Conservation (phyloP, 768 basidiomycete genomes). For the Clathrus columnatus region DNA sequence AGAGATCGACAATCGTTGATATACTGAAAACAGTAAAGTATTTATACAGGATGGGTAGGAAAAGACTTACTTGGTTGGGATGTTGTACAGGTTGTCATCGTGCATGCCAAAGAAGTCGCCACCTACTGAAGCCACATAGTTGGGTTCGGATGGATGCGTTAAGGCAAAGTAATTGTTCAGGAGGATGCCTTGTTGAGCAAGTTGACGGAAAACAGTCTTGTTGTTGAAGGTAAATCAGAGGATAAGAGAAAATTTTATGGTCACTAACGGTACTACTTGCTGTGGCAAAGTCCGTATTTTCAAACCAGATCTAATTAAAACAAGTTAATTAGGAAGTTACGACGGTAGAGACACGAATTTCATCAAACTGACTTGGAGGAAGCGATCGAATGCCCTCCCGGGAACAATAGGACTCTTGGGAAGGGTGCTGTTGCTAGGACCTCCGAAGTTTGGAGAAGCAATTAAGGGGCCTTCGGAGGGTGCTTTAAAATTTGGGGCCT, state of each 20-base stretch:
- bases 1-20: slow-evolving; percentile 20
- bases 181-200: slow-evolving; percentile 18
- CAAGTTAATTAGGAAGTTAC: background rate
- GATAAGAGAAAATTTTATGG: background rate
- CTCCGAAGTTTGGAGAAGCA: slow-evolving; percentile 29
- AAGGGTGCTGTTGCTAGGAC: slow-evolving; percentile 35
- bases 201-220: slow-evolving; percentile 13
- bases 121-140: slow-evolving; percentile 15
- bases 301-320: slow-evolving; percentile 12
- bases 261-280: slow-evolving; percentile 8
- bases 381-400: slow-evolving; percentile 38
- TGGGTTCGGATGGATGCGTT: slow-evolving; percentile 20
- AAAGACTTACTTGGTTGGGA: slow-evolving; percentile 1
- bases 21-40: background rate
- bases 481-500: slow-evolving; percentile 23
- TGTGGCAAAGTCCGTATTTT: slow-evolving; percentile 17
- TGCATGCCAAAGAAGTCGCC: slow-evolving; percentile 21
- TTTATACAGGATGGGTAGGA: background rate
- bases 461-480: slow-evolving; percentile 22
- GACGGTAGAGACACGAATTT: no score
- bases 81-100: slow-evolving; percentile 14
- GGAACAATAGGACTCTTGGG: slow-evolving; percentile 28
- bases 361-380: slow-evolving; percentile 24
- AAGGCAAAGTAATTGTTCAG: slow-evolving; percentile 17
- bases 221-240: no score